phyloP scores from a whole-genome alignment of 495 filamentous ascomycete genomes.

The Neurospora sp. region DNA sequence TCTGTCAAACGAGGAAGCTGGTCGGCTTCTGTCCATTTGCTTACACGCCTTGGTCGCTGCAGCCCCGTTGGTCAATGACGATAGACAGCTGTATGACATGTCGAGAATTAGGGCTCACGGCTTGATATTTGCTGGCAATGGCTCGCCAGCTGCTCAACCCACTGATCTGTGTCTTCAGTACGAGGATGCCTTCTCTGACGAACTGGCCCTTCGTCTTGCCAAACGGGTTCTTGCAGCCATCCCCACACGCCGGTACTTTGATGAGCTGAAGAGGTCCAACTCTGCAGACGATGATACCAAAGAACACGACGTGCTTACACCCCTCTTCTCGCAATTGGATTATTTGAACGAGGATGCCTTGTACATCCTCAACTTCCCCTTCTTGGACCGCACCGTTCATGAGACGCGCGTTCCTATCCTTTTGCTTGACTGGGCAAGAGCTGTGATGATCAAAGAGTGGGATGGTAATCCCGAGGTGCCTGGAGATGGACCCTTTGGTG shows the following conservation, averaged over 20 bases:
- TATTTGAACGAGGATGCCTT: slow-evolving; percentile 30
- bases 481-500: slow-evolving; percentile 56
- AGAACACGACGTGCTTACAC: slow-evolving; percentile 35
- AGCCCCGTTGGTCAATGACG: slow-evolving; percentile 36
- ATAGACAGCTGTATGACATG: slow-evolving; percentile 37
- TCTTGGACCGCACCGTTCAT: slow-evolving; percentile 36
- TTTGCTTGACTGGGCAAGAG: slow-evolving; percentile 70
- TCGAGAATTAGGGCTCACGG: slow-evolving; percentile 42
- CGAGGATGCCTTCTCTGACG: slow-evolving; percentile 45
- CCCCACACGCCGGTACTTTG: slow-evolving; percentile 34
- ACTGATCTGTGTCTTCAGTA: slow-evolving; percentile 41
- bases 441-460: slow-evolving; percentile 68
- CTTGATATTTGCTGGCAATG: slow-evolving; percentile 26
- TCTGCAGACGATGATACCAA: slow-evolving; percentile 10
- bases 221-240: slow-evolving; percentile 42
- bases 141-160: slow-evolving; percentile 27
- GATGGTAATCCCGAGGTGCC: slow-evolving; percentile 60
- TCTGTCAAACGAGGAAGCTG: slow-evolving; percentile 36
- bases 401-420: slow-evolving; percentile 43
- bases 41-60: slow-evolving; percentile 43
- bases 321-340: slow-evolving; percentile 39
- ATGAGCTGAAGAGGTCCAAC: slow-evolving; percentile 29
- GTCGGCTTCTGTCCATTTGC: slow-evolving; percentile 41
- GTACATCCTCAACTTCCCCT: slow-evolving; percentile 34
- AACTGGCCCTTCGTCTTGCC: slow-evolving; percentile 40